phyloP scores from a whole-genome alignment of 495 filamentous ascomycete species.

The Xylaria cubensis region DNA sequence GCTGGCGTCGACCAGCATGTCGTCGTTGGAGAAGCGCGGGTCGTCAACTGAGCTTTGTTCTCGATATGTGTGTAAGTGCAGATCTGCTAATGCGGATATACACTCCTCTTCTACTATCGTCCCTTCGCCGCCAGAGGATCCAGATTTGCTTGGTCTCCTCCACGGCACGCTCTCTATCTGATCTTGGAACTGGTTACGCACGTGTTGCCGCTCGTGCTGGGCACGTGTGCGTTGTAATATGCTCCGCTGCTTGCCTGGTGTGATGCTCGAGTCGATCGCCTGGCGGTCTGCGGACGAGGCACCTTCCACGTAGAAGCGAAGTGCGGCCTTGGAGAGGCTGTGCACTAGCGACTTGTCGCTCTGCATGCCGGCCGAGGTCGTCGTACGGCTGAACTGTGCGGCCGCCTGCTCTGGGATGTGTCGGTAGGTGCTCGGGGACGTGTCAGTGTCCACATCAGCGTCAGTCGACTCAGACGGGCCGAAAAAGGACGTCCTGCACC shows the following conservation, averaged over 20 bases:
- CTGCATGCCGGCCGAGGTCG: constrained; percentile 49
- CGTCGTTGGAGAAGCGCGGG: constrained; percentile 25
- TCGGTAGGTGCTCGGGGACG: constrained; percentile 29
- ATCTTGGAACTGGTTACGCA: constrained; percentile 34
- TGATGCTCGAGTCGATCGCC: constrained; percentile 24
- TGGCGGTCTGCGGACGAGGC: constrained; percentile 21
- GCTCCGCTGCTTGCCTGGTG: constrained; percentile 31
- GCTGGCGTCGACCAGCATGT: constrained; percentile 32
- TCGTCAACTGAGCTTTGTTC: neutral
- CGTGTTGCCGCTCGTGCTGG: constrained; percentile 28
- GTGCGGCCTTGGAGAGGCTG: constrained; percentile 47
- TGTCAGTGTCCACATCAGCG: neutral
- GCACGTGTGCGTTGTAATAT: constrained; percentile 32
- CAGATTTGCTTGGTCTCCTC: constrained; percentile 2
- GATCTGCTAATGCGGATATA: constrained; percentile 12
- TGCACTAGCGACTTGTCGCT: constrained; percentile 42
- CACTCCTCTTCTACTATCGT: neutral
- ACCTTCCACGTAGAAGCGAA: constrained; percentile 44
- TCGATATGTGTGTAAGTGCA: constrained; percentile 21
- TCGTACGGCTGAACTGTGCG: constrained; percentile 55
- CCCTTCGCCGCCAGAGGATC: neutral
- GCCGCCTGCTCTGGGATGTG: constrained; percentile 57
- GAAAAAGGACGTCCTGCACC: constrained; percentile 23
- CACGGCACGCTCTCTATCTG: neutral
- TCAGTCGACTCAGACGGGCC: constrained; percentile 14